phyloP scores from a whole-genome alignment of 106 monocot species.

The Iris macrosiphon region DNA sequence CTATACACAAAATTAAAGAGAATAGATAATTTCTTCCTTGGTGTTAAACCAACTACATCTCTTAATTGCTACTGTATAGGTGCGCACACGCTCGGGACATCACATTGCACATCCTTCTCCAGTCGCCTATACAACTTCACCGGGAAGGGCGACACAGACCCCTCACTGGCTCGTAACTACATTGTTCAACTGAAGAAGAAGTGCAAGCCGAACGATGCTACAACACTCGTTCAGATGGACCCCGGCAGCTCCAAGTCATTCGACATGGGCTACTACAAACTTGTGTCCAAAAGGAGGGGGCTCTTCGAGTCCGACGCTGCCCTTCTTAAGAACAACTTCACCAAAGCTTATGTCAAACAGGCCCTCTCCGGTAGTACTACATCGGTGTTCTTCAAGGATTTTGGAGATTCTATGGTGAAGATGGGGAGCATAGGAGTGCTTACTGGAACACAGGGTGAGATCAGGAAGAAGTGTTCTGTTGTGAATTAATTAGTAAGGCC shows the following conservation, averaged over 20 bases:
- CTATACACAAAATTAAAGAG: no score
- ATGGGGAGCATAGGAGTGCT: conserved; percentile 38
- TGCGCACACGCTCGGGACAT: conserved; percentile 35
- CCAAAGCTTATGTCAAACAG: conserved; percentile 17
- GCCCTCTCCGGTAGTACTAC: no score
- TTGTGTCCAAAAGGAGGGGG: conserved; percentile 35
- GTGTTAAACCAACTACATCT: no score
- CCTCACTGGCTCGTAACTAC: conserved; percentile 38
- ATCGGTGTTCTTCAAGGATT: conserved; percentile 42
- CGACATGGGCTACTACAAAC: conserved; percentile 47
- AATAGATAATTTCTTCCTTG: no score
- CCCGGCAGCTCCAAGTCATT: conserved; percentile 56
- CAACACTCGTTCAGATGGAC: conserved; percentile 49
- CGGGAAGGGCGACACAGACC: conserved; percentile 38
- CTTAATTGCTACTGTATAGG: not conserved
- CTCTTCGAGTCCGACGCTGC: conserved; percentile 49
- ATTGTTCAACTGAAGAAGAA: conserved; percentile 16
- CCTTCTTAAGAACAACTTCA: conserved; percentile 23
- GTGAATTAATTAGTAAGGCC: no score
- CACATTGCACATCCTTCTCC: conserved; percentile 25
- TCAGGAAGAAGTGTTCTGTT: conserved; percentile 25
- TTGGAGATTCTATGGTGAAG: conserved; percentile 35
- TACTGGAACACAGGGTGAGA: conserved; percentile 29
- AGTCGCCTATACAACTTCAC: conserved; percentile 48
- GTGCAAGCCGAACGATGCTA: conserved; percentile 34